phyloP scores from a whole-genome alignment of 2,329 filamentous ascomycete genomes.

The Hypoxylon sp. region DNA sequence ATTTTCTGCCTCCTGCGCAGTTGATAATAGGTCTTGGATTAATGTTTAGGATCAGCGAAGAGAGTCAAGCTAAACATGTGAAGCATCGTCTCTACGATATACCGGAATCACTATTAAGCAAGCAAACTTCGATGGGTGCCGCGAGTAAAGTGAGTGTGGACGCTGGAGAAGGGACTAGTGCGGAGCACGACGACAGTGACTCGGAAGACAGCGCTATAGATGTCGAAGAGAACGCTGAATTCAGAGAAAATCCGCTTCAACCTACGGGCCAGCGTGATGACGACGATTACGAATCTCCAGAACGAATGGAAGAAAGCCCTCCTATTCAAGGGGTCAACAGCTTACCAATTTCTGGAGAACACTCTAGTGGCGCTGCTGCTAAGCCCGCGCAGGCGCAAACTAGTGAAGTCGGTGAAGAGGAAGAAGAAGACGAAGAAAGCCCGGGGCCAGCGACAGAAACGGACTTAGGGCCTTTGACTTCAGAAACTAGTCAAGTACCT shows the following conservation, averaged over 20 bases:
- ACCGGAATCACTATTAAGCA: slow-evolving; percentile 23
- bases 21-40: slow-evolving; percentile 88
- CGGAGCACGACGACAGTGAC: slow-evolving; percentile 50
- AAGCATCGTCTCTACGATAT: slow-evolving; percentile 71
- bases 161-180: slow-evolving; percentile 28
- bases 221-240: slow-evolving; percentile 47
- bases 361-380: slow-evolving; percentile 4
- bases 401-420: slow-evolving; percentile 36
- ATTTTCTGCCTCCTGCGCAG: slow-evolving; percentile 88
- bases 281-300: slow-evolving; percentile 48
- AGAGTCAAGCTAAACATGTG: slow-evolving; percentile 83
- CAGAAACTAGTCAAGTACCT: slow-evolving; percentile 51
- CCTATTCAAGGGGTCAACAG: slow-evolving; percentile 35
- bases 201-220: slow-evolving; percentile 52
- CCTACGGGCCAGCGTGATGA: slow-evolving; percentile 44
- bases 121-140: slow-evolving; percentile 24
- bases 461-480: slow-evolving; percentile 46
- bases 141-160: slow-evolving; percentile 12
- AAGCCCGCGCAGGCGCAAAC: slow-evolving; percentile 46
- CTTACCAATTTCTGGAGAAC: slow-evolving; percentile 39
- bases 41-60: slow-evolving; percentile 88
- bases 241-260: slow-evolving; percentile 55
- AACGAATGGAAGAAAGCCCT: slow-evolving; percentile 31
- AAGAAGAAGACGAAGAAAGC: slow-evolving; percentile 53
- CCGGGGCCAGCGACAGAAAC: slow-evolving; percentile 38